Percentiles rank a stretch among this genome's conserved stretches.
Conservation (phyloP, 225 moss, liverwort and hornwort genomes). For the Anthoceros angustus region DNA sequence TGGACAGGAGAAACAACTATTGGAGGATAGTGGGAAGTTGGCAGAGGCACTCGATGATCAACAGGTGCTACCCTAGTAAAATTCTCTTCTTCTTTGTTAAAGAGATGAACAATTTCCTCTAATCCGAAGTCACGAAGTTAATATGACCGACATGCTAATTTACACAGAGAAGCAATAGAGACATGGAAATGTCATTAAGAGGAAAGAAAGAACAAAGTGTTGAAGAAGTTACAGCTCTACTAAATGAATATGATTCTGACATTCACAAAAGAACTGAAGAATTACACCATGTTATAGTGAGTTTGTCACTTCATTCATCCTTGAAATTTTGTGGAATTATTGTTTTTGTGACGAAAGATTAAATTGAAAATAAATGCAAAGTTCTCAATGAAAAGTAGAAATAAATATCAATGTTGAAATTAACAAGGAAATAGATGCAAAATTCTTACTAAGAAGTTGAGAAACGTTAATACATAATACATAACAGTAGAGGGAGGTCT, state of each 20-base stretch:
- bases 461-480: too few relatives aligned
- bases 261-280: slow-evolving; percentile 22
- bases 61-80: background rate
- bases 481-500: too few relatives aligned
- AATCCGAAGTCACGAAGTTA: background rate
- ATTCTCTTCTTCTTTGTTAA: too few relatives aligned
- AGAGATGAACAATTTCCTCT: too few relatives aligned
- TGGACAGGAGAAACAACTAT: background rate
- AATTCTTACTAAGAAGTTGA: too few relatives aligned
- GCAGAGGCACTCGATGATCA: background rate
- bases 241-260: slow-evolving; percentile 43
- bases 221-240: slow-evolving; percentile 54
- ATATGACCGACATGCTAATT: background rate
- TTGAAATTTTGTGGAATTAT: too few relatives aligned
- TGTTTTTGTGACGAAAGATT: too few relatives aligned
- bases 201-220: slow-evolving; percentile 72
- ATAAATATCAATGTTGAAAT: too few relatives aligned
- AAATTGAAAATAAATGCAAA: background rate
- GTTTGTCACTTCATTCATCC: background rate
- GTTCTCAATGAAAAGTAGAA: too few relatives aligned
- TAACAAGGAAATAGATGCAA: too few relatives aligned
- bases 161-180: slow-evolving; percentile 9
- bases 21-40: background rate
- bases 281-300: slow-evolving; percentile 22
- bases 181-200: slow-evolving; percentile 45